Conservation (phyloP, 495 filamentous ascomycete species). For the Hypoxylon lenormandii region DNA sequence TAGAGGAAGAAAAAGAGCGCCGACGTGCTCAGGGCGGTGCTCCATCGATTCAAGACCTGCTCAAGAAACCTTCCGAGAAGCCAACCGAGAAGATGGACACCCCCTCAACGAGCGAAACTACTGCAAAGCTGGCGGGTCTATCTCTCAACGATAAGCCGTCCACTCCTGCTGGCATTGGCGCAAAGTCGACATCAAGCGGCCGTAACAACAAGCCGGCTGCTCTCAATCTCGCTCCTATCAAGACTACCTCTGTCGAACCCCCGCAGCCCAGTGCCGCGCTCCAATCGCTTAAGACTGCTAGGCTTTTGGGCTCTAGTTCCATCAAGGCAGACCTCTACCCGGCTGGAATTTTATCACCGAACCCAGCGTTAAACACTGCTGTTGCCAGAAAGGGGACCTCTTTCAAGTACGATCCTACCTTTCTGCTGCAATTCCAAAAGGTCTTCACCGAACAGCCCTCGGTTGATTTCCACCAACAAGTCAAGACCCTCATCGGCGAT, state of each 20-base stretch:
- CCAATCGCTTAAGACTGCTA: constrained; percentile 86
- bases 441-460: constrained; percentile 97
- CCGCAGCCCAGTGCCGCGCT: constrained; percentile 91
- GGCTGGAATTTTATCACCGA: constrained; percentile 81
- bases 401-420: constrained; percentile 94
- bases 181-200: constrained; percentile 64
- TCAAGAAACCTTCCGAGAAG: constrained; percentile 46
- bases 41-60: constrained; percentile 52
- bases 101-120: constrained; percentile 52
- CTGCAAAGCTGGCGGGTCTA: constrained; percentile 59
- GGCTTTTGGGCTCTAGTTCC: constrained; percentile 71
- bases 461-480: constrained; percentile 84
- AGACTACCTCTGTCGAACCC: constrained; percentile 83
- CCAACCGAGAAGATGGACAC: constrained; percentile 46
- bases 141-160: constrained; percentile 62
- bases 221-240: constrained; percentile 80
- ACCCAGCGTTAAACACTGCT: constrained; percentile 84
- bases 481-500: constrained; percentile 86
- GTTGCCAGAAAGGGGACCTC: constrained; percentile 77
- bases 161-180: constrained; percentile 59
- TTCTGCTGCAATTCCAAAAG: constrained; percentile 95
- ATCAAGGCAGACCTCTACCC: constrained; percentile 80
- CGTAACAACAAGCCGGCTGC: constrained; percentile 78
- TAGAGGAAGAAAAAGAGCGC: constrained; percentile 67
- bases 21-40: constrained; percentile 54